Evolutionary conservation across 2,329 filamentous ascomycete genomes (phyloP).

Genomic region (Neofusicoccum sp.): DNA sequence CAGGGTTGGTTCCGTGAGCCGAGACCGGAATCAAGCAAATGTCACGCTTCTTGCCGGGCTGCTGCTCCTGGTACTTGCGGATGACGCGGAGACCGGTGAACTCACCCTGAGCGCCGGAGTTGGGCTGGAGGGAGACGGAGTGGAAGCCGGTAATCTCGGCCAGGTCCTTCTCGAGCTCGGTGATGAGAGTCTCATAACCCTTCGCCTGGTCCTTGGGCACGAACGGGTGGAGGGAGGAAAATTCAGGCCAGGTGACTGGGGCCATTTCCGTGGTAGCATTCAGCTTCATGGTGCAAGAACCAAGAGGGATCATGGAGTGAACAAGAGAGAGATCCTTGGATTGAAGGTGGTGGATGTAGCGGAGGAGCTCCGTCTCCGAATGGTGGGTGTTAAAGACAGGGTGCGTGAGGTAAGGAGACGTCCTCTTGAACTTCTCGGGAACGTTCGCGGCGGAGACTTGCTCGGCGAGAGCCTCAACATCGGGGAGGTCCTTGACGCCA

Average conservation of each 20-base stretch:
- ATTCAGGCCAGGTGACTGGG: conserved; percentile 75
- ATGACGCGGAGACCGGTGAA: conserved; percentile 90
- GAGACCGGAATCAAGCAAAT: conserved; percentile 95
- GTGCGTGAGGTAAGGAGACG: conserved; percentile 78
- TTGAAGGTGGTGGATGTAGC: conserved; percentile 90
- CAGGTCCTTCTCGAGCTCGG: conserved; percentile 74
- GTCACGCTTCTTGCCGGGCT: conserved; percentile 71
- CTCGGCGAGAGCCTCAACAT: conserved; percentile 28
- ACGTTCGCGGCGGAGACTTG: conserved; percentile 34
- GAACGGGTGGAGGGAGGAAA: conserved; percentile 81
- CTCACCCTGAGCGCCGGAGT: conserved; percentile 94
- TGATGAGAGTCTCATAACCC: conserved; percentile 72
- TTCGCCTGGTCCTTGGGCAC: conserved; percentile 63
- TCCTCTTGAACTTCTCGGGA: conserved; percentile 66
- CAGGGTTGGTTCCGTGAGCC: conserved; percentile 94
- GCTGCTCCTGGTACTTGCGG: conserved; percentile 76
- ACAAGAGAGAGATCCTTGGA: conserved; percentile 93
- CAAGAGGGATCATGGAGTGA: conserved; percentile 96
- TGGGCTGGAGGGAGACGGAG: conserved; percentile 87
- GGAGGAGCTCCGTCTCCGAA: conserved; percentile 90
- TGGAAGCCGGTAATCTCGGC: conserved; percentile 86
- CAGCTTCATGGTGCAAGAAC: conserved; percentile 98
- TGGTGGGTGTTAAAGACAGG: conserved; percentile 94
- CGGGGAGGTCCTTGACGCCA: conserved; percentile 46
- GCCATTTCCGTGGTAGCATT: conserved; percentile 94